Conservation (phyloP, 129 eudicot species). For the Flaveria sonorensis region DNA sequence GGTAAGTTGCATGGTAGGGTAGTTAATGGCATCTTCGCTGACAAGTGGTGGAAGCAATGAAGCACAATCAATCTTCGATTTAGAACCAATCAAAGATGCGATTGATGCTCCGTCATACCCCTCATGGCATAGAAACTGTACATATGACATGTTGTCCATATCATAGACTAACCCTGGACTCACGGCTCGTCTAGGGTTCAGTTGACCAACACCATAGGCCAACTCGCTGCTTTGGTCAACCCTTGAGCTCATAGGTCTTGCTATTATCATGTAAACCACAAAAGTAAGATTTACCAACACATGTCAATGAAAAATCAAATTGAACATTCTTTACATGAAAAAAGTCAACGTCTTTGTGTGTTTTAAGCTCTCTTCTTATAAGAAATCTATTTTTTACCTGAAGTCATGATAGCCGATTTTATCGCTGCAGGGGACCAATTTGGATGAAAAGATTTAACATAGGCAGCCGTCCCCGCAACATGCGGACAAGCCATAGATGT, state of each 20-base stretch:
- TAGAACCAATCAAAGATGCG: conserved; percentile 48
- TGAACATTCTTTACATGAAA: neutral
- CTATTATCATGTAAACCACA: conserved; percentile 39
- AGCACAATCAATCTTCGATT: conserved; percentile 58
- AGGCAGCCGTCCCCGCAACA: conserved; percentile 80
- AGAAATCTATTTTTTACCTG: conserved; percentile 47
- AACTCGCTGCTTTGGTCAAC: conserved; percentile 69
- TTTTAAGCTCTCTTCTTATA: conserved; percentile 3
- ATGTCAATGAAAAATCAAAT: neutral
- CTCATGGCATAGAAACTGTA: conserved; percentile 83
- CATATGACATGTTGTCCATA: conserved; percentile 69
- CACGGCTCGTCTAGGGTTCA: conserved; percentile 65
- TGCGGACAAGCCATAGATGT: conserved; percentile 99
- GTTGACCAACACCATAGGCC: conserved; percentile 86
- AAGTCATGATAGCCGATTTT: conserved; percentile 86
- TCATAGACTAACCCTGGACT: conserved; percentile 86
- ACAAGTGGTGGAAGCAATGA: conserved; percentile 58
- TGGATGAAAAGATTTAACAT: conserved; percentile 88
- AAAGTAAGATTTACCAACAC: conserved; percentile 9
- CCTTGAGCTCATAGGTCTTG: conserved; percentile 73
- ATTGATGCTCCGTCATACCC: conserved; percentile 64
- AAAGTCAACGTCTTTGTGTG: neutral
- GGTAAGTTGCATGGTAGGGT: conserved; percentile 86
- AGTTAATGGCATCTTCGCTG: conserved; percentile 79
- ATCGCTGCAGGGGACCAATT: conserved; percentile 94